Evolutionary conservation across 169 alveolate species (phyloP), one percentile per base, ranked within the genome.

Genomic region (Fabrea salina): DNA sequence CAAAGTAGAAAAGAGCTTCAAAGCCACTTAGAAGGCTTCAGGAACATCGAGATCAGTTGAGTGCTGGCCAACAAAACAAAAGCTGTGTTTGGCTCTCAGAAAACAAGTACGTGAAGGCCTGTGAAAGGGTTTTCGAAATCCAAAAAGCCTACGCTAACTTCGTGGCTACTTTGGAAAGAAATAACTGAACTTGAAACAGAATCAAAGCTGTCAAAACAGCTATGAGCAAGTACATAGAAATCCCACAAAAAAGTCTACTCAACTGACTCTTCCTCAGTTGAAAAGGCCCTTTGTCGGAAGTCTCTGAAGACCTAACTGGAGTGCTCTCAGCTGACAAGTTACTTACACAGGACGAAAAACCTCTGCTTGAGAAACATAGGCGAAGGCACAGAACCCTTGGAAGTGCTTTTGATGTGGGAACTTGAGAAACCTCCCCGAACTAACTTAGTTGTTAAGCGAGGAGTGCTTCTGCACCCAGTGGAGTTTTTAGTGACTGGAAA

Each of bases 401-500:
- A 61, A 33, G n/a, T 30, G 11, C 16, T 61, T 32, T 35, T 30
- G 8, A 37, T 35, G 5, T 61, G 50, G 51, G 39, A 33, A n/a
- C 32, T 61, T 13, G 41, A 13, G 11, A 16, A 32, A 61, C 51
- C 50, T 16, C 41, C 4, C 25, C n/a, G 32, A 4, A 61, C 8
- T 11, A 25, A 27, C n/a, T 51, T 61, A 13, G 39, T 61, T 30
- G 74, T 61, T 11, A 61, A 27, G 50, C 54, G 39, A 61, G 74
- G 74, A 0, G 19, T 16, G 8, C 11, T 61, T 32, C 19, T 13
- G 13, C 11, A 51, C 16, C 54, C 32, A 61, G 32, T 2, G 74
- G 53, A 13, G 74, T 61, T 32, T 61, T 61, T 61, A 61, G 32
- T 1, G 51, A n/a, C 39, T 61, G 74, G 49, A 61, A 61, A 22